These are phyloP conservation scores for Plasmodium blacklocki DNA, from an alignment of 169 alveolate species.

Conservation along the genomic window DNA sequence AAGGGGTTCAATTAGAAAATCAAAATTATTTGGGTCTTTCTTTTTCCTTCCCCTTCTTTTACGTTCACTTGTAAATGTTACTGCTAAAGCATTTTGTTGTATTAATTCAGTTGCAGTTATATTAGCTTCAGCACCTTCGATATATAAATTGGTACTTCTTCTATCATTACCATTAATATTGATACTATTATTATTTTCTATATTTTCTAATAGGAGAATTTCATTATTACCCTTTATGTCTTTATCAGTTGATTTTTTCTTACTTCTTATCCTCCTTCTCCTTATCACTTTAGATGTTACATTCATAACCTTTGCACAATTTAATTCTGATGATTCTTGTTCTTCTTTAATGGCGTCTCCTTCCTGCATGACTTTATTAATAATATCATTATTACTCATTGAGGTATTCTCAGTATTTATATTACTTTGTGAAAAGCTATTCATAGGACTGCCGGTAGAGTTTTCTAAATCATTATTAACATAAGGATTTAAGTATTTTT, in stretches of 20 bases:
- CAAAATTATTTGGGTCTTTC: not conserved
- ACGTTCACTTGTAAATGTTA: not conserved
- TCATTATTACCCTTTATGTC: not conserved
- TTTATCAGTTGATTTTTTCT: not conserved
- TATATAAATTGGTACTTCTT: not conserved
- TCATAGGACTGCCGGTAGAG: not conserved
- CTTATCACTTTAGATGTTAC: not conserved
- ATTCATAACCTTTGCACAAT: no score
- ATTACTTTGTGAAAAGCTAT: constrained; percentile 3
- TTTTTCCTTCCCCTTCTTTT: constrained; percentile 3
- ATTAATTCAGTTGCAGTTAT: not conserved
- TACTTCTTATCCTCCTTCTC: not conserved
- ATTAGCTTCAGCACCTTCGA: not conserved
- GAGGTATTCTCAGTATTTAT: constrained; percentile 1
- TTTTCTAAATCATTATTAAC: constrained; percentile 3
- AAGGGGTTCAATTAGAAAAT: not conserved
- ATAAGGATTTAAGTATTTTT: constrained; percentile 3
- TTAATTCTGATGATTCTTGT: no score
- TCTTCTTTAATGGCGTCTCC: not conserved
- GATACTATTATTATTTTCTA: not conserved
- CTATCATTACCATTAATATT: not conserved
- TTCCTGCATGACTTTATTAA: not conserved
- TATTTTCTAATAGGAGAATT: not conserved
- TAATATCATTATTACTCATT: constrained; percentile 1
- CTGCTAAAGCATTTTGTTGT: no score